phyloP scores from a whole-genome alignment of 1,284 basidiomycete species.

The Papiliotrema nemorosa region DNA sequence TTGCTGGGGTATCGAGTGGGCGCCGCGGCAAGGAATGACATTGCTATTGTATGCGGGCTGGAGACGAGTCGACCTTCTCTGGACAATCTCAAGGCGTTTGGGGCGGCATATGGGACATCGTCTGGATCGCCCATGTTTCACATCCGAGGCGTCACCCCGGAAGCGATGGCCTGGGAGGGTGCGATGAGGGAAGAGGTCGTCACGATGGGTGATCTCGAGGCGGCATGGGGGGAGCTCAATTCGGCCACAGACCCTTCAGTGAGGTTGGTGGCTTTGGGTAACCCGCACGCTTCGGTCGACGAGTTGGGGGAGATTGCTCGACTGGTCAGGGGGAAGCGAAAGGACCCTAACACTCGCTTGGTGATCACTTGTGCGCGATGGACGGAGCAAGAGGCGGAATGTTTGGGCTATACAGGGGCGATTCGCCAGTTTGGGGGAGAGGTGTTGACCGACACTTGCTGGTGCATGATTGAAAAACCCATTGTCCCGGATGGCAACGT shows the following conservation, averaged over 20 bases:
- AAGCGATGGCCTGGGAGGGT: not conserved
- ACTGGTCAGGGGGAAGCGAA: not conserved
- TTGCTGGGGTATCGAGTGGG: not conserved
- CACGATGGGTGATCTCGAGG: not conserved
- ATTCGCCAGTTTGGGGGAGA: not conserved
- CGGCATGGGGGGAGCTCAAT: slow-evolving; percentile 1
- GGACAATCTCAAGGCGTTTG: not conserved
- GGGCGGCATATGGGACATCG: not conserved
- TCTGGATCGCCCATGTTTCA: slow-evolving; percentile 2
- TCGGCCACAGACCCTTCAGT: not conserved
- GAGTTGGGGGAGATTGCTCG: not conserved
- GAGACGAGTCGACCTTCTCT: not conserved
- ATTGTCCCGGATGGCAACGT: not conserved
- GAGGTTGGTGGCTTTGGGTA: not conserved
- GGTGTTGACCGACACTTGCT: slow-evolving; percentile 1
- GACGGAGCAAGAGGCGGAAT: not conserved
- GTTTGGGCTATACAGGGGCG: not conserved
- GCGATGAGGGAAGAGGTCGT: not conserved
- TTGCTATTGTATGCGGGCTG: not conserved
- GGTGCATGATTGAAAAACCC: slow-evolving; percentile 1
- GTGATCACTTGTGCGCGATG: not conserved
- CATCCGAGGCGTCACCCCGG: not conserved
- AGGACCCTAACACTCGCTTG: not conserved
- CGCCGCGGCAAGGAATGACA: not conserved
- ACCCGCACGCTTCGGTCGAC: not conserved